These are phyloP conservation scores for Olyra latifolia DNA, from an alignment of 176 grass and related monocot genomes.

Conservation along the genomic window DNA sequence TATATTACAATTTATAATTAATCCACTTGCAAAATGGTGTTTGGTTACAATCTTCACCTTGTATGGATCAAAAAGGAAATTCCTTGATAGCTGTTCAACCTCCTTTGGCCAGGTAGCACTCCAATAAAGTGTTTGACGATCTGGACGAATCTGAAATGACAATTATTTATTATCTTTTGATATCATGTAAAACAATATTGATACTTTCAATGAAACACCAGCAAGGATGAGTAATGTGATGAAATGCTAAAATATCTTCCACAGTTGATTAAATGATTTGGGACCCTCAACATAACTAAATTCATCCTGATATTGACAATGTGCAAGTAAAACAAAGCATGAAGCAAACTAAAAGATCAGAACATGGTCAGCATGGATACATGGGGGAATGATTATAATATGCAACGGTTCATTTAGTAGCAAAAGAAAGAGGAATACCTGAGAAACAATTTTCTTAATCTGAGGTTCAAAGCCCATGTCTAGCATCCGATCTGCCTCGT, in stretches of 20 bases:
- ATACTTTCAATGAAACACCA: neutral
- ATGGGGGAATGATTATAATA: neutral
- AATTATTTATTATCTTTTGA: slow-evolving; percentile 15
- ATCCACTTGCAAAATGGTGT: slow-evolving; percentile 13
- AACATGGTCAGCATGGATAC: neutral
- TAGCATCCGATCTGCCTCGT: slow-evolving; percentile 95
- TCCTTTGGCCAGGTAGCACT: slow-evolving; percentile 99
- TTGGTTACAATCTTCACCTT: slow-evolving; percentile 55
- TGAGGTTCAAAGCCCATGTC: slow-evolving; percentile 99
- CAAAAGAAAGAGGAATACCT: slow-evolving; percentile 47
- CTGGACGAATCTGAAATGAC: slow-evolving; percentile 85
- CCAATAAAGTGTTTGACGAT: slow-evolving; percentile 97
- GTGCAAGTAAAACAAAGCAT: slow-evolving; percentile 15
- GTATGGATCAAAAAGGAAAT: slow-evolving; percentile 90
- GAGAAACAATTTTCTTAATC: slow-evolving; percentile 97
- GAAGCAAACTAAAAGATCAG: neutral
- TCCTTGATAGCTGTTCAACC: slow-evolving; percentile 89
- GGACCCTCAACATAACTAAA: slow-evolving; percentile 21
- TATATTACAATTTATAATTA: slow-evolving; percentile 27
- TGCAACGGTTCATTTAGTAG: neutral
- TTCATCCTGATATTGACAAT: slow-evolving; percentile 8
- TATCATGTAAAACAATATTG: neutral
- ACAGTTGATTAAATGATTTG: neutral
- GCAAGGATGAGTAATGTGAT: neutral
- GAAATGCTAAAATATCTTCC: neutral